Conservation (phyloP, 2,329 filamentous ascomycete species). For the Claviceps fusiformis region DNA sequence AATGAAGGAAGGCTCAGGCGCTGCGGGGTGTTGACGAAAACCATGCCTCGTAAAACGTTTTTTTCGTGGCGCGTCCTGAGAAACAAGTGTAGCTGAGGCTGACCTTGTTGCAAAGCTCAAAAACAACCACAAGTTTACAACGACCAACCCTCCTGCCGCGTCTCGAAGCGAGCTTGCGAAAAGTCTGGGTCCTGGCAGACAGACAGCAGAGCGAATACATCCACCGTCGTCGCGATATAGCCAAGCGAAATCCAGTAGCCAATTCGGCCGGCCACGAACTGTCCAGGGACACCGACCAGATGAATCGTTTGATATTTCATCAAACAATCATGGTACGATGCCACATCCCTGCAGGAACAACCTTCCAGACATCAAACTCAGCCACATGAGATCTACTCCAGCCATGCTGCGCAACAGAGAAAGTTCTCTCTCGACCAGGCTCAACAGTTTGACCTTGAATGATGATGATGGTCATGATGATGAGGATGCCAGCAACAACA, state of each 20-base stretch:
- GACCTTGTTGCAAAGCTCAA: slow-evolving; percentile 17
- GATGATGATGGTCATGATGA: slow-evolving; percentile 19
- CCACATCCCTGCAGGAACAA: slow-evolving; percentile 6
- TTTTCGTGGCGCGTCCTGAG: too few relatives aligned
- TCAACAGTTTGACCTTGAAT: slow-evolving; percentile 26
- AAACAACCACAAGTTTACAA: slow-evolving; percentile 26
- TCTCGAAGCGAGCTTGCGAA: slow-evolving; percentile 37
- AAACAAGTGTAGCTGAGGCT: not conserved
- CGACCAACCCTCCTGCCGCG: slow-evolving; percentile 11
- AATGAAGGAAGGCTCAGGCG: not conserved
- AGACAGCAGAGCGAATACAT: slow-evolving; percentile 34
- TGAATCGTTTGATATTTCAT: slow-evolving; percentile 22
- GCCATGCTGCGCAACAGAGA: slow-evolving; percentile 23
- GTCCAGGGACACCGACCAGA: slow-evolving; percentile 27
- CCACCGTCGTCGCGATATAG: slow-evolving; percentile 37
- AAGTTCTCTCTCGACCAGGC: slow-evolving; percentile 27
- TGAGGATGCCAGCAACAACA: slow-evolving; percentile 8
- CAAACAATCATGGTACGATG: slow-evolving; percentile 23
- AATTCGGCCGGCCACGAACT: slow-evolving; percentile 23
- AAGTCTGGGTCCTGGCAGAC: slow-evolving; percentile 42
- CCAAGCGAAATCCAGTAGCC: slow-evolving; percentile 29
- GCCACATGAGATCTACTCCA: slow-evolving; percentile 15
- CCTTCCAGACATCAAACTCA: slow-evolving; percentile 11
- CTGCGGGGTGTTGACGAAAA: not conserved
- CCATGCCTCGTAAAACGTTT: too few relatives aligned